Evolutionary conservation across 495 filamentous ascomycete genomes (phyloP).

Genomic region (Penicillium atrosanguineum): DNA sequence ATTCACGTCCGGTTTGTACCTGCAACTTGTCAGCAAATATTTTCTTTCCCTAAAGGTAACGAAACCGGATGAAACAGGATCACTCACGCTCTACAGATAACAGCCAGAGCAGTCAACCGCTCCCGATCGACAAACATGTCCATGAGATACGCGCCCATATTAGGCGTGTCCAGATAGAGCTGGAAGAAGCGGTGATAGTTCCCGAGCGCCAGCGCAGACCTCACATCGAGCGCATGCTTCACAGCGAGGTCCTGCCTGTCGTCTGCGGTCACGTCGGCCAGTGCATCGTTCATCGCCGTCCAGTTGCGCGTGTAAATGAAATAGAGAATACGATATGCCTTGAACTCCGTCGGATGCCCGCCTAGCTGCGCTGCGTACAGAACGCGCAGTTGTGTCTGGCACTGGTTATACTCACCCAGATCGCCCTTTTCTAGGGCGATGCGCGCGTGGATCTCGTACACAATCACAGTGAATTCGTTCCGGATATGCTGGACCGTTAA

Average conservation of each 20-base stretch:
- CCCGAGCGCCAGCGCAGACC: slow-evolving; percentile 85
- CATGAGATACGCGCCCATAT: slow-evolving; percentile 98
- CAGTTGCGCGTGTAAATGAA: slow-evolving; percentile 98
- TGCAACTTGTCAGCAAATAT: slow-evolving; percentile 29
- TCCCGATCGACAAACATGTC: slow-evolving; percentile 97
- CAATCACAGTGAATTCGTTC: slow-evolving; percentile 89
- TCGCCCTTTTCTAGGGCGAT: slow-evolving; percentile 98
- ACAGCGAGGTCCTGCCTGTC: slow-evolving; percentile 83
- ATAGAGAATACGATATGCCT: slow-evolving; percentile 99
- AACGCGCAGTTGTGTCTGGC: slow-evolving; percentile 92
- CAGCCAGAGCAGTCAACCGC: slow-evolving; percentile 81
- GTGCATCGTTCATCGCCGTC: slow-evolving; percentile 93
- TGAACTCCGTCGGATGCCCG: slow-evolving; percentile 92
- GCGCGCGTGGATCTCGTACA: slow-evolving; percentile 96
- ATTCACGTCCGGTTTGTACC: slow-evolving; percentile 86
- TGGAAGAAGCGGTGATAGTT: slow-evolving; percentile 98
- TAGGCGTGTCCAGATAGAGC: slow-evolving; percentile 88
- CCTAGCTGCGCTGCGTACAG: slow-evolving; percentile 83
- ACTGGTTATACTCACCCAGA: slow-evolving; percentile 99
- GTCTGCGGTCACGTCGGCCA: slow-evolving; percentile 96
- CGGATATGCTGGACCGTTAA: slow-evolving; percentile 96
- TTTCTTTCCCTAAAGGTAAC: neutral
- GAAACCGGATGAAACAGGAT: neutral
- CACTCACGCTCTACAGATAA: slow-evolving; percentile 92
- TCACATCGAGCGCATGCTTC: slow-evolving; percentile 87